Conservation (phyloP, 2,329 filamentous ascomycete genomes). For the Apiospora sp. region DNA sequence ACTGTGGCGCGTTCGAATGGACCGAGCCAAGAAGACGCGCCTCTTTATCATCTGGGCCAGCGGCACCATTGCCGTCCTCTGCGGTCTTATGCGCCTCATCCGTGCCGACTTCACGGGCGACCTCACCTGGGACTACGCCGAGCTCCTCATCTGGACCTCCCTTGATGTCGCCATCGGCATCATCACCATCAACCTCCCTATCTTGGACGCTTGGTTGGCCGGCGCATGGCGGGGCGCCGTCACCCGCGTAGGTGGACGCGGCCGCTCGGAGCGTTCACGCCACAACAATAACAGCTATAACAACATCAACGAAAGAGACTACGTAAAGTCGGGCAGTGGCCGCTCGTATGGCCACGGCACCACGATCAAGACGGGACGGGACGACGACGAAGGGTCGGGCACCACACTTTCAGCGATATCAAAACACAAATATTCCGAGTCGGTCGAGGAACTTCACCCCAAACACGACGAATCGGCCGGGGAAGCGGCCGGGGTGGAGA, state of each 20-base stretch:
- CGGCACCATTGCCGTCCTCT: constrained; percentile 42
- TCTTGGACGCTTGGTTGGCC: constrained; percentile 41
- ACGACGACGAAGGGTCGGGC: background rate
- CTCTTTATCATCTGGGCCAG: constrained; percentile 44
- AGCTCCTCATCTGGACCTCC: constrained; percentile 41
- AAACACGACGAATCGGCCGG: background rate
- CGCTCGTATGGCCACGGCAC: constrained; percentile 22
- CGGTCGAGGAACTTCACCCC: constrained; percentile 23
- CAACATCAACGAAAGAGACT: background rate
- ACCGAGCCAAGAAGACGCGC: constrained; percentile 39
- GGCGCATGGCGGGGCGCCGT: constrained; percentile 32
- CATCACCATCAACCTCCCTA: constrained; percentile 44
- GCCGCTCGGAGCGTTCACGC: constrained; percentile 22
- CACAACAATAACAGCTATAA: background rate
- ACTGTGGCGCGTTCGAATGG: constrained; percentile 44
- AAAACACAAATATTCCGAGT: constrained; percentile 26
- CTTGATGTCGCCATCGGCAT: constrained; percentile 44
- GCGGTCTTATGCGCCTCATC: constrained; percentile 41
- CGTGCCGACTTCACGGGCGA: constrained; percentile 32
- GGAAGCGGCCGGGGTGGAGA: background rate
- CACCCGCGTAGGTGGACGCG: constrained; percentile 25
- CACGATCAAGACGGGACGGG: constrained; percentile 5
- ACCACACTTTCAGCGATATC: background rate
- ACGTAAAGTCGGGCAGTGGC: background rate
- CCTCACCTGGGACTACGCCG: constrained; percentile 38